Percentiles rank a stretch among this genome's conserved stretches.
These are phyloP conservation scores for Cymbopogon flexuosus DNA, from an alignment of 202 grass and related monocot genomes.

Conservation along the genomic window DNA sequence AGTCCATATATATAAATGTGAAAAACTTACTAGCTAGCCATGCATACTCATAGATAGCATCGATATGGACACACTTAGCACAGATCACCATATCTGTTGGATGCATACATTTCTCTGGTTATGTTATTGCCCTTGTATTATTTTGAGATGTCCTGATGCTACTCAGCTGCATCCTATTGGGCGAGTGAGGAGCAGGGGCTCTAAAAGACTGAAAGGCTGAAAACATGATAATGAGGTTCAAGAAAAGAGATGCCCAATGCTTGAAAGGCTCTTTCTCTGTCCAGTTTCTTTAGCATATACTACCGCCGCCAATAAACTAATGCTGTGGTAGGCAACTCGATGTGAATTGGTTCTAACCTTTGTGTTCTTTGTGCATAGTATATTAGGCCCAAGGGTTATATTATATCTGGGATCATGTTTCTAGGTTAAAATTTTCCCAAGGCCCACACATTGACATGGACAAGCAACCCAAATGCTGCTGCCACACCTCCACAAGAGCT, in stretches of 20 bases:
- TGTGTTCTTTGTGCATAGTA: constrained; percentile 37
- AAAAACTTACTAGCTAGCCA: neutral
- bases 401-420: constrained; percentile 45
- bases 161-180: constrained; percentile 2
- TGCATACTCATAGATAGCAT: neutral
- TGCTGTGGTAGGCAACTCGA: constrained; percentile 25
- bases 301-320: constrained; percentile 35
- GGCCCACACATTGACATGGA: constrained; percentile 25
- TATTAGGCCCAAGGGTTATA: constrained; percentile 28
- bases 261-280: constrained; percentile 47
- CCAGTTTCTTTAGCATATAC: constrained; percentile 34
- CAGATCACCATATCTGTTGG: constrained; percentile 10
- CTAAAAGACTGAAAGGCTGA: constrained; percentile 36
- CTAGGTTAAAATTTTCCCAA: constrained; percentile 35
- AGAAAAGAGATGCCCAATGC: constrained; percentile 45
- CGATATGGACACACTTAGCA: constrained; percentile 1
- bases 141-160: constrained; percentile 6
- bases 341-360: constrained; percentile 32
- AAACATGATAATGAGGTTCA: constrained; percentile 42
- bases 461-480: constrained; percentile 37
- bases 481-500: constrained; percentile 14
- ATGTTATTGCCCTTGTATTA: constrained; percentile 12
- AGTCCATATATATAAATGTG: neutral
- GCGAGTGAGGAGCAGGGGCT: neutral
- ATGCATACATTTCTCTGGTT: neutral